Conservation (phyloP, 2,329 filamentous ascomycete genomes). For the Ophiosphaerella narmari region DNA sequence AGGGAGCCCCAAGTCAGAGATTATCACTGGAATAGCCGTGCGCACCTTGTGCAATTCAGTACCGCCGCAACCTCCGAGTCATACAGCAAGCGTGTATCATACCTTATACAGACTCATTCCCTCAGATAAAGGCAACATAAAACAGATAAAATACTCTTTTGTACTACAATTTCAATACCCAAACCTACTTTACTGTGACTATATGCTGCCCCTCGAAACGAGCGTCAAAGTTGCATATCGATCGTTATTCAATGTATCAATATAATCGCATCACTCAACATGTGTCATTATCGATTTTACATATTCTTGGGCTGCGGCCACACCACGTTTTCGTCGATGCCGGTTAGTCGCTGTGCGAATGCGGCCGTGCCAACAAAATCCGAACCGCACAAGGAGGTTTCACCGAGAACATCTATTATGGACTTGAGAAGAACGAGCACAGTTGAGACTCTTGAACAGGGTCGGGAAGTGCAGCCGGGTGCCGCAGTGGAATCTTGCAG, state of each 20-base stretch:
- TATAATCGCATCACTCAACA: conserved; percentile 15
- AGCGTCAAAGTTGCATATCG: no score
- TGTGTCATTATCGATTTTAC: conserved; percentile 52
- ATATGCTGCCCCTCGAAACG: background rate
- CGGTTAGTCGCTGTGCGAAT: conserved; percentile 41
- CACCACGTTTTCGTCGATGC: conserved; percentile 38
- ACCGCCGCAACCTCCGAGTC: no score
- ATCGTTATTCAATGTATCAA: conserved; percentile 1
- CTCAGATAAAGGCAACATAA: background rate
- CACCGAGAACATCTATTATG: background rate
- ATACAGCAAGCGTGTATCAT: no score
- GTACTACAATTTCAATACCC: background rate
- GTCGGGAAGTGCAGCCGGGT: no score
- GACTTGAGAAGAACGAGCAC: background rate
- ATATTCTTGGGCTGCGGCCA: conserved; percentile 52
- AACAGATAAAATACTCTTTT: background rate
- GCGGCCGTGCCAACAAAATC: background rate
- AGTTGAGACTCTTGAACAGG: background rate
- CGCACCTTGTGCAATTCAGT: no score
- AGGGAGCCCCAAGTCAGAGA: no score
- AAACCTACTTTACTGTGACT: background rate
- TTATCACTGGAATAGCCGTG: no score
- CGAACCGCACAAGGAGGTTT: background rate
- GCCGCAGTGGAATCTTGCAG: no score
- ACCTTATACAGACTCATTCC: background rate